These are phyloP conservation scores for Ceratocystis alfenasii DNA, from an alignment of 2,329 filamentous ascomycete genomes.

Conservation along the genomic window DNA sequence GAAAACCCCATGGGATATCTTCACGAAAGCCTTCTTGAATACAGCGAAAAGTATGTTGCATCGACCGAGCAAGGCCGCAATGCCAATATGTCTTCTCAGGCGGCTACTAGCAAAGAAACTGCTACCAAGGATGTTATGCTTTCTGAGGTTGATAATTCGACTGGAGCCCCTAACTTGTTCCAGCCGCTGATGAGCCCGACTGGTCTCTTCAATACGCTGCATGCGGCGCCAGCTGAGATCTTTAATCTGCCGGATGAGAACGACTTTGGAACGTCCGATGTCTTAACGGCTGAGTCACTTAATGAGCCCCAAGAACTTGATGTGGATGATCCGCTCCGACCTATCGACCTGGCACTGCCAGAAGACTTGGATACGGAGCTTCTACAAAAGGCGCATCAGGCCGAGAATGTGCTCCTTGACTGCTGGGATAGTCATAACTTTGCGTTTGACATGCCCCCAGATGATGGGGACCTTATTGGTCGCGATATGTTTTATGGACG, in stretches of 20 bases:
- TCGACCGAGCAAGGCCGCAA: conserved; percentile 23
- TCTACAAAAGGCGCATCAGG: conserved; percentile 10
- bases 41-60: conserved; percentile 26
- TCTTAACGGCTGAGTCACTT: conserved; percentile 18
- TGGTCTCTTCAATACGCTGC: conserved; percentile 12
- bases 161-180: not conserved
- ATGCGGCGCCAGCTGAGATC: conserved; percentile 14
- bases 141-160: not conserved
- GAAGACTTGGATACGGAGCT: conserved; percentile 15
- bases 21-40: conserved; percentile 38
- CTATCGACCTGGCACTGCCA: not conserved
- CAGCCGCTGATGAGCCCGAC: conserved; percentile 14
- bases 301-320: conserved; percentile 17
- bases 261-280: conserved; percentile 6
- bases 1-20: conserved; percentile 44
- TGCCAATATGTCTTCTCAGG: conserved; percentile 25
- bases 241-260: conserved; percentile 8
- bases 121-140: not conserved
- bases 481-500: conserved; percentile 14
- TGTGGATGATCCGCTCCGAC: not conserved
- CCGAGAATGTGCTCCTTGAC: not conserved
- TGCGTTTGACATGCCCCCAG: not conserved
- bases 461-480: conserved; percentile 14
- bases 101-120: not conserved
- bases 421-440: conserved; percentile 1